Base-by-base conservation (phyloP, 2,329 filamentous ascomycete genomes). In the Boeremia lycopersici region DNA sequence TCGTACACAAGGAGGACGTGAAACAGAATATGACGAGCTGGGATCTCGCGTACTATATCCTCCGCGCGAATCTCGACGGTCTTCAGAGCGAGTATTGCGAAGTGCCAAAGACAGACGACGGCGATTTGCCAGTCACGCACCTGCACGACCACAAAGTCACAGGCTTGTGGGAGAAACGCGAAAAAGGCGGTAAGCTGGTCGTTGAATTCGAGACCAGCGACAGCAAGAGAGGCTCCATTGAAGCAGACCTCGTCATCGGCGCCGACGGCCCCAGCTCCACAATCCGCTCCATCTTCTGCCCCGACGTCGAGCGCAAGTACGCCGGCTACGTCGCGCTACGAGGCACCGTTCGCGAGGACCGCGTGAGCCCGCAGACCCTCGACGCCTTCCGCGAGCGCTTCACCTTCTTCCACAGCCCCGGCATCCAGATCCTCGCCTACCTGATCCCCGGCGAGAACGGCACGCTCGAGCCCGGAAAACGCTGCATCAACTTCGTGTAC, bases 401-500 rank as follows among this genome's bases (percentile, higher is more conserved):
- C 48, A 74, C 74, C 1, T 79, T 79, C 61, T 78, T 72, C 61
- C 75, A 77, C 45, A 48, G 65, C 0, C 43, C 56, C 8, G 75
- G 74, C 12, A 66, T 74, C 1, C 75, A 78, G 44, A 72, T 75
- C 17, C 65, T 78, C 1, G 75, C 72, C 11, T 81, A 81, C 57
- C 63, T 77, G 5, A 79, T 82, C n/a, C 79, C 79, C 0, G 76
- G 76, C 1, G 66, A 73, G 12, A 64, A 76, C 26, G 79, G 78
- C 2, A 70, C 68, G 1, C 67, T 78, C 5, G 64, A 70, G 29
- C 63, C 69, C 0, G 77, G 76, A 4, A 62, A 77, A 23, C 74
- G 78, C 10, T 72, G 79, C 3, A 70, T 81, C 57, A 82, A 81
- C 53, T 81, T 74, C 57, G 76, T 82, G 1, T 81, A 78, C 72